These are phyloP conservation scores for Neofusicoccum sp. DNA, from an alignment of 2,329 filamentous ascomycete genomes.

Conservation along the genomic window DNA sequence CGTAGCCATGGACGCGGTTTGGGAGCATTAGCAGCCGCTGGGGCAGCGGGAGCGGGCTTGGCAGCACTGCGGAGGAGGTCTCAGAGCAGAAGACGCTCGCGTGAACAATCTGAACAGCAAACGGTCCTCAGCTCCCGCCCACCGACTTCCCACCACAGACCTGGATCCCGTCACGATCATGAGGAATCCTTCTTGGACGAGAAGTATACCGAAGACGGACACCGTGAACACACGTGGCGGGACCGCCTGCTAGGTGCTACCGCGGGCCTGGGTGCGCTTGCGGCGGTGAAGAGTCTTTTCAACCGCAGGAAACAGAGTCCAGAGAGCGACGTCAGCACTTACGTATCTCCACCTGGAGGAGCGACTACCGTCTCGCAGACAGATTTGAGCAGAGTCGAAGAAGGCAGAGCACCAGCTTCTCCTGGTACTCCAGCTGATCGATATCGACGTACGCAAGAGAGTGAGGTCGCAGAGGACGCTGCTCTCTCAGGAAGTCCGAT, in stretches of 20 bases:
- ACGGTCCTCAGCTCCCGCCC: slow-evolving; percentile 39
- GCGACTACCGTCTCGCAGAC: slow-evolving; percentile 50
- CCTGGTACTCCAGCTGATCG: slow-evolving; percentile 38
- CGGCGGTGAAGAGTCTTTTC: slow-evolving; percentile 59
- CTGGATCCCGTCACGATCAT: slow-evolving; percentile 10
- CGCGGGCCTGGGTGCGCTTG: slow-evolving; percentile 46
- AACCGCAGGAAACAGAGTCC: slow-evolving; percentile 56
- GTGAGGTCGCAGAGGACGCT: slow-evolving; percentile 40
- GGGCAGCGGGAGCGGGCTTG: slow-evolving; percentile 60
- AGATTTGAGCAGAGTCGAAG: slow-evolving; percentile 54
- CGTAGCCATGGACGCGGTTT: slow-evolving; percentile 41
- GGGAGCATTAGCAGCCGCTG: slow-evolving; percentile 56
- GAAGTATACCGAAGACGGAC: slow-evolving; percentile 40
- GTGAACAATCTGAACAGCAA: slow-evolving; percentile 30
- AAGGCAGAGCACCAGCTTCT: slow-evolving; percentile 55
- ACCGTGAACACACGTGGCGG: slow-evolving; percentile 44
- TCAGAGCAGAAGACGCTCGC: slow-evolving; percentile 42
- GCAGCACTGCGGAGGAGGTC: slow-evolving; percentile 53
- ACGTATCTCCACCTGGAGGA: slow-evolving; percentile 52
- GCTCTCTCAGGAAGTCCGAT: slow-evolving; percentile 52
- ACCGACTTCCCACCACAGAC: slow-evolving; percentile 27
- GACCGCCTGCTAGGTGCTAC: slow-evolving; percentile 50
- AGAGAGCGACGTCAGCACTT: slow-evolving; percentile 55
- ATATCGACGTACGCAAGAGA: slow-evolving; percentile 43
- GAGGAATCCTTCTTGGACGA: slow-evolving; percentile 38